Percentiles rank a stretch among this genome's conserved stretches.
These are phyloP conservation scores for Penicillium sp. DNA, from an alignment of 2,329 filamentous ascomycete genomes.

Conservation along the genomic window DNA sequence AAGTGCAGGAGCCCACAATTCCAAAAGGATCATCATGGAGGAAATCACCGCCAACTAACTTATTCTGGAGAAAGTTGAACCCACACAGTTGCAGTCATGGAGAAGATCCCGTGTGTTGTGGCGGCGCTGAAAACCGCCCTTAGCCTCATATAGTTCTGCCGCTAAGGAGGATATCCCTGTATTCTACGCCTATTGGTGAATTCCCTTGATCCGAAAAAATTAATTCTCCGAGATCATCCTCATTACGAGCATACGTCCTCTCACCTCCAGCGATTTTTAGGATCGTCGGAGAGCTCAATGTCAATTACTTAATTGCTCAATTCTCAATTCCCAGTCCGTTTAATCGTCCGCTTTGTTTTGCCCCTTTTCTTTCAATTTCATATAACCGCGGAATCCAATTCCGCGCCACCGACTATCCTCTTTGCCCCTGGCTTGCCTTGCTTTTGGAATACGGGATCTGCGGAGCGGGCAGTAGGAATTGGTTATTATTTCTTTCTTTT, in stretches of 20 bases:
- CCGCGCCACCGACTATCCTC: too few relatives aligned
- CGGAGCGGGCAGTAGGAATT: too few relatives aligned
- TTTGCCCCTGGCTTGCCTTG: too few relatives aligned
- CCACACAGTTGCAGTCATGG: background rate
- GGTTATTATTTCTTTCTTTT: too few relatives aligned
- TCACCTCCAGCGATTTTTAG: background rate
- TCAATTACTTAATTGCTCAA: background rate
- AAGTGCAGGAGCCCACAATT: background rate
- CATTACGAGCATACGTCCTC: background rate
- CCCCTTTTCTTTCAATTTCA: background rate
- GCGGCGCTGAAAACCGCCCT: conserved; percentile 16
- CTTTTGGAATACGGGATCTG: too few relatives aligned
- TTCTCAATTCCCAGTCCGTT: background rate
- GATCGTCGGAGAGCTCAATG: background rate
- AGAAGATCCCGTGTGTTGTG: conserved; percentile 7
- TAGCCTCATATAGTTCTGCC: background rate
- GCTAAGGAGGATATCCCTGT: background rate
- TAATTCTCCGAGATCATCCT: conserved; percentile 19
- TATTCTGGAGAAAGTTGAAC: background rate
- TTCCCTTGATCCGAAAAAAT: background rate
- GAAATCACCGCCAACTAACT: background rate
- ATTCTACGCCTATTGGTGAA: background rate
- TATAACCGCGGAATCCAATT: too few relatives aligned
- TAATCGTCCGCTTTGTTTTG: background rate
- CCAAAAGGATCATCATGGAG: background rate